These are phyloP conservation scores for Phytophthora pisi DNA, from an alignment of 352 stramenopile species.

Conservation along the genomic window DNA sequence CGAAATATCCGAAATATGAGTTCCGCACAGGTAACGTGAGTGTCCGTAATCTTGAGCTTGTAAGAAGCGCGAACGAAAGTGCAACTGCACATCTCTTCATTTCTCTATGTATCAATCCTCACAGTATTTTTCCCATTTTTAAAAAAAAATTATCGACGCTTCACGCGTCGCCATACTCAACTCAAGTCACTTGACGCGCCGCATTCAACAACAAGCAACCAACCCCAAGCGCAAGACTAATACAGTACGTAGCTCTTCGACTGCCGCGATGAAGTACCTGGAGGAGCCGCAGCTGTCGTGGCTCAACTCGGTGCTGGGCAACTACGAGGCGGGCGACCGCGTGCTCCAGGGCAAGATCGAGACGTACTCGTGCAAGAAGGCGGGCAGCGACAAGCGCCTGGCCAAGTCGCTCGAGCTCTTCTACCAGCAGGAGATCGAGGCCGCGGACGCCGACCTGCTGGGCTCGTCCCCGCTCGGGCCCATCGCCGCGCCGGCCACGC, in stretches of 20 bases:
- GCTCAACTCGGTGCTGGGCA: conserved; percentile 89
- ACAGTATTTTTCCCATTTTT: background rate
- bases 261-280: conserved; percentile 91
- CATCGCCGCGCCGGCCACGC: conserved; percentile 74
- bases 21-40: background rate
- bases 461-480: conserved; percentile 81
- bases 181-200: background rate
- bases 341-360: conserved; percentile 89
- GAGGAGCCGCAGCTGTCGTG: conserved; percentile 90
- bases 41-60: too few species aligned
- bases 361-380: conserved; percentile 94
- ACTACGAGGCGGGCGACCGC: conserved; percentile 88
- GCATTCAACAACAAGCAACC: conserved; percentile 13
- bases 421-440: conserved; percentile 84
- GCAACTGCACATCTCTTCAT: background rate
- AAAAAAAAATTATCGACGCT: background rate
- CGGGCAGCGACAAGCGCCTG: conserved; percentile 91
- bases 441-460: conserved; percentile 51
- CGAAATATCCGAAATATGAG: background rate
- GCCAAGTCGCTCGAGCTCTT: conserved; percentile 89
- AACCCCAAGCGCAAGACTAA: background rate
- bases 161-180: conserved; percentile 2
- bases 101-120: background rate
- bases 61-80: background rate
- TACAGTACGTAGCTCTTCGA: too few species aligned